Conservation (phyloP, 106 monocot genomes). For the Triglochin maritima region DNA sequence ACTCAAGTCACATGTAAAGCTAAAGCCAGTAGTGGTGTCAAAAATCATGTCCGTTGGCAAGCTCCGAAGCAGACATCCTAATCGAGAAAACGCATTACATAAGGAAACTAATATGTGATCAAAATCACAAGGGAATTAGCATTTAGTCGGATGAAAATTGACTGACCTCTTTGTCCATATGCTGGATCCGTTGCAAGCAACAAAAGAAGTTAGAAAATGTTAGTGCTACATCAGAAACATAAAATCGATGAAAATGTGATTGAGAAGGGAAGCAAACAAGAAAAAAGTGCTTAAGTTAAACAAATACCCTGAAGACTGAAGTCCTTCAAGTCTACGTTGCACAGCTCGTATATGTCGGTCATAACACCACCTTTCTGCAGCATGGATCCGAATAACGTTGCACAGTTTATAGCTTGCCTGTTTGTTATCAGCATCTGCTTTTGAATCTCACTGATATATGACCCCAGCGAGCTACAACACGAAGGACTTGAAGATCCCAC, state of each 20-base stretch:
- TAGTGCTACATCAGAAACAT: background rate
- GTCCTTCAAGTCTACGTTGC: slow-evolving; percentile 86
- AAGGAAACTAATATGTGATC: too few relatives aligned
- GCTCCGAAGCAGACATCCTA: slow-evolving; percentile 93
- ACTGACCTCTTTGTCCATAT: slow-evolving; percentile 92
- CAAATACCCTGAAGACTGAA: slow-evolving; percentile 92
- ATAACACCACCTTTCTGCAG: slow-evolving; percentile 86
- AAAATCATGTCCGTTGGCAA: slow-evolving; percentile 80
- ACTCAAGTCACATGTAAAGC: slow-evolving; percentile 95
- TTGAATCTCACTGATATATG: slow-evolving; percentile 58
- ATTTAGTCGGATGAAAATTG: background rate
- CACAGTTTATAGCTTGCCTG: slow-evolving; percentile 93
- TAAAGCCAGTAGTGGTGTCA: slow-evolving; percentile 79
- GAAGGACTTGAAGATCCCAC: slow-evolving; percentile 38
- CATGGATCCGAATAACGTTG: slow-evolving; percentile 86
- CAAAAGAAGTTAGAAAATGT: background rate
- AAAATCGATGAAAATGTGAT: background rate
- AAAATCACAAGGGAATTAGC: too few relatives aligned
- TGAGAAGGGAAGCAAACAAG: background rate
- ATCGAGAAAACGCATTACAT: slow-evolving; percentile 5
- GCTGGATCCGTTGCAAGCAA: slow-evolving; percentile 32
- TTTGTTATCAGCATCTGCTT: slow-evolving; percentile 99
- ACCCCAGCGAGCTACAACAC: slow-evolving; percentile 72
- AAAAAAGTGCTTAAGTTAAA: background rate
- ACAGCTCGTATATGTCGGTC: slow-evolving; percentile 78